Base-by-base conservation (phyloP, 2,329 filamentous ascomycete genomes). In the Domatiomyces globalis region DNA sequence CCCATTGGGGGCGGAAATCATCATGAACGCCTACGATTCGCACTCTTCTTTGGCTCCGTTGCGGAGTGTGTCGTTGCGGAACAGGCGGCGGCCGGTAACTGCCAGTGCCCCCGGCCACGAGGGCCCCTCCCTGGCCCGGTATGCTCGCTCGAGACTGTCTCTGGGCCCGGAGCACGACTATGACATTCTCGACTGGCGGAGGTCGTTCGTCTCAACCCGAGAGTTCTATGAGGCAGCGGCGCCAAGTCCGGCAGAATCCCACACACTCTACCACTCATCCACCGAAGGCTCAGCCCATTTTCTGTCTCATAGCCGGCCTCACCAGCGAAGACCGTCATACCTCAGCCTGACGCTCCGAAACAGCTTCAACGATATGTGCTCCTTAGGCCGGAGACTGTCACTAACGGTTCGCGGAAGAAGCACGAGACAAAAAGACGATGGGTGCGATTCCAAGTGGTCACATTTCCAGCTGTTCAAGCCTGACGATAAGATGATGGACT, bases 321-420 rank as follows among this genome's bases (percentile, higher is more conserved):
- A 55, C 29, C 53, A 50, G 29, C 57, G 58, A 19, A 54, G 58
- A 44, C 56, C 56, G 36, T 60, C 58, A 17, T 36, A 53, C 12
- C 51, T 60, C 17, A 54, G 52, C 12, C 57, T 58, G 39, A 58
- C 58, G 6, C 50, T 59, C 6, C 56, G 54, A 49, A 54, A 57
- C 27, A 52, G 58, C 48, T 55, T 60, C 12, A 59, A 56, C 19
- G 57, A 56, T 25, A 49, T 60, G 7, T 48, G 55, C 15, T 59
- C 56, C 17, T 47, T 59, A 36, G 58, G 56, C 15, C 53, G 58
- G 39, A 49, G 58, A 15, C 56, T 60, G 58, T 60, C 58, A n/a
- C 51, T 58, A 8, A 58, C 50, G n/a, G 56, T 60, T 18, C 51
- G 49, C 42, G 55, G 54, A 18, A 57, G 51, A 50, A 49, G 29